Base-by-base conservation (phyloP, 306 rosid species). In the Vicia faba region DNA sequence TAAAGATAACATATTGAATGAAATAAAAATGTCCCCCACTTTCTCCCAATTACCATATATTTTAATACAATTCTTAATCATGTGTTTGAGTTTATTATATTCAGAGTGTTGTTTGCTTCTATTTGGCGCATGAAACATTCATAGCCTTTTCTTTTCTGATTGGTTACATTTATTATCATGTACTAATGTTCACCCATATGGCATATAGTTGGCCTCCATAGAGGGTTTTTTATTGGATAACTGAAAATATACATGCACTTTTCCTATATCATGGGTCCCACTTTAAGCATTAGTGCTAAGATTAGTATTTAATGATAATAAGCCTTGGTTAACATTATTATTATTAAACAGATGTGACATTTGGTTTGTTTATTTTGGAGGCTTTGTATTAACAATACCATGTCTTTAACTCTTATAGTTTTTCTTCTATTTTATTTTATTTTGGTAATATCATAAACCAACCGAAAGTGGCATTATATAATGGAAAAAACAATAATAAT, bases 351-450 rank as follows among this genome's bases (percentile, higher is more conserved):
- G 45, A 35, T 51, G 61, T 43, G 15, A 53, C 4, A 13, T 44
- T 74, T 59, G 72, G 50, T n/a, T 66, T 20, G 44, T 74, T 66
- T 66, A 35, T 56, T 43, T 56, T 54, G 64, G 64, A 64, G 61
- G 44, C 44, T 68, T 62, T 11, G 31, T 64, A 46, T 36, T 18
- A 8, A 16, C 19, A 19, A 23, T 68, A 61, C 36, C 64, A 49
- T 59, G 29, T 31, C 45, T 35, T 20, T 13, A 31, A 23, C 46
- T 35, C 38, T 33, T 10, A 31, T 28, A n/a, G 12, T 28, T 70
- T 31, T 44, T 61, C 41, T 70, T 45, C 12, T n/a, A n/a, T n/a
- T 4, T 19, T 11, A 19, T 67, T 10, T 40, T 69, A 51, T 29
- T 68, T 69, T 33, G 41, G 25, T 43, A 8, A 25, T 60, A 51